Evolutionary conservation across 2,329 filamentous ascomycete species (phyloP), one percentile per base, ranked within the genome.

Genomic region (Phyllosticta citriasiana): DNA sequence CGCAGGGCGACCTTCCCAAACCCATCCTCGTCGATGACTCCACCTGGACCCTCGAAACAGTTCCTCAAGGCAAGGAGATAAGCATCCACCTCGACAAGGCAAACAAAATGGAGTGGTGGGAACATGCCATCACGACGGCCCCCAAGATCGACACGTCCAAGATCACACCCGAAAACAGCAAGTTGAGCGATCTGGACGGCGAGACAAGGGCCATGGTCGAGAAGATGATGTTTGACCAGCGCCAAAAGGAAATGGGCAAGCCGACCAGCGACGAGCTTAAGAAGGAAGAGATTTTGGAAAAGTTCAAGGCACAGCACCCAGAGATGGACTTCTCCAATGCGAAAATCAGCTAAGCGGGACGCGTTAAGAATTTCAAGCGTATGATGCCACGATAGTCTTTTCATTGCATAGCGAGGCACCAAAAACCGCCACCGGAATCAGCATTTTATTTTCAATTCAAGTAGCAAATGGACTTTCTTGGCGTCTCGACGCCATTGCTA

Each of bases 181-280:
- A 91, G 75, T 81, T 99, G 70, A 87, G 88, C 62, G 94, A 99
- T 74, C 80, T 99, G 67, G 93, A 97, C 72, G 94, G 94, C 64
- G 89, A 96, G 81, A 99, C 94, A 59, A 84, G 94, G 65, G 84
- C 86, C 63, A 97, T 99, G 93, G 94, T 99, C 53, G 94, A 99
- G 85, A 99, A 99, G 84, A 99, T 99, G 94, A 99, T 99, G 94
- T 99, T 84, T 70, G 94, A 99, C 79, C 94, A 99, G 81, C 82
- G 89, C 67, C 92, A 97, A 79, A 99, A 99, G 84, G 92, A 97
- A 79, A 80, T 83, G 75, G 94, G 94, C 4, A 82, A 88, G 75
- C 90, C 91, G 55, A 91, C 88, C 12, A 96, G 90, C 66, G 94
- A 97, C 67, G 94, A 99, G 79, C 87, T 96, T 82, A 90, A 92